These are phyloP conservation scores for Pezicula neosporulosa DNA, from an alignment of 2,329 filamentous ascomycete species.

Conservation along the genomic window DNA sequence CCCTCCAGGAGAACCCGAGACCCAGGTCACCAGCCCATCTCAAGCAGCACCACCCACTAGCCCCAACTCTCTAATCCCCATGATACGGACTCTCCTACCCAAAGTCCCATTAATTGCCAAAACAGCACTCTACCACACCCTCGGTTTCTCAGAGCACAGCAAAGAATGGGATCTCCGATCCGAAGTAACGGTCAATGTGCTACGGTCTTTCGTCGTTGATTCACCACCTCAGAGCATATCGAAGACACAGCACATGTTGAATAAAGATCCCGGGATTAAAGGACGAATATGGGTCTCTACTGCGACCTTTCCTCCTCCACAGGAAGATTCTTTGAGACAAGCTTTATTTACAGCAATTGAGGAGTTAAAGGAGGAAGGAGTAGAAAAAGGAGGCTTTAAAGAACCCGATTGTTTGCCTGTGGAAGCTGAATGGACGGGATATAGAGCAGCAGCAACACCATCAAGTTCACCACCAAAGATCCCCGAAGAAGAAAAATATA, in stretches of 20 bases:
- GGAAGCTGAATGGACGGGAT: constrained; percentile 75
- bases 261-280: constrained; percentile 65
- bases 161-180: constrained; percentile 77
- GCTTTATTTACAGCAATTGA: constrained; percentile 56
- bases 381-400: constrained; percentile 30
- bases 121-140: constrained; percentile 57
- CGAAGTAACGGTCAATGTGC: constrained; percentile 65
- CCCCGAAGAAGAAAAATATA: constrained; percentile 62
- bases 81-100: constrained; percentile 35
- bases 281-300: constrained; percentile 80
- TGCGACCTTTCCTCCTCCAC: constrained; percentile 59
- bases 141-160: constrained; percentile 66
- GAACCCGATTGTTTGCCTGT: constrained; percentile 53
- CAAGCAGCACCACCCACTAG: background rate
- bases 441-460: constrained; percentile 50
- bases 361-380: constrained; percentile 39
- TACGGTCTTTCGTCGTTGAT: constrained; percentile 60
- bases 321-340: constrained; percentile 51
- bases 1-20: no score
- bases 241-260: constrained; percentile 59
- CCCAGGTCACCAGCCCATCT: background rate
- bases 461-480: constrained; percentile 50
- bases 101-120: constrained; percentile 60
- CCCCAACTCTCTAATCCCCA: constrained; percentile 12
- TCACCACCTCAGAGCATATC: constrained; percentile 40